A percentile compares a stretch with the other conserved stretches of the same genome.
Evolutionary conservation across 2,329 filamentous ascomycete genomes (phyloP).

Genomic region (Cytospora mali): DNA sequence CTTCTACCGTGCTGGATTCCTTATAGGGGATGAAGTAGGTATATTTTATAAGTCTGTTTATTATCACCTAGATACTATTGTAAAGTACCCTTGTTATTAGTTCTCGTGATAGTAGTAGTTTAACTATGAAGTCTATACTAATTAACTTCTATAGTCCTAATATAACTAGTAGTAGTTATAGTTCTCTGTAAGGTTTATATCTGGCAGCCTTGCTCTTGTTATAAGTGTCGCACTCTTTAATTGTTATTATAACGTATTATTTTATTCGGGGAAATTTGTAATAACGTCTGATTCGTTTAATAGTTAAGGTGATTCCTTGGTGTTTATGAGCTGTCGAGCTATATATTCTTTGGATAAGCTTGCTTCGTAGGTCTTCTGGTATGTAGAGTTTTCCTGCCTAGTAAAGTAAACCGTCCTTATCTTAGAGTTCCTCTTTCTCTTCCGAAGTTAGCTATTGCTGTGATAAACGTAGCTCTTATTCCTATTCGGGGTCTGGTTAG

Average conservation of each 20-base stretch:
- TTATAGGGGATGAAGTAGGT: no score
- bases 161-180: background rate
- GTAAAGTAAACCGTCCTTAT: background rate
- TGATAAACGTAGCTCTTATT: no score
- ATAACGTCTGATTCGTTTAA: background rate
- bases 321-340: background rate
- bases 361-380: background rate
- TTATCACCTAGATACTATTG: no score
- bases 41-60: no score
- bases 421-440: background rate
- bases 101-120: no score
- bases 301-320: constrained; percentile 2
- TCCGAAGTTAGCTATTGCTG: no score
- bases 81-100: no score
- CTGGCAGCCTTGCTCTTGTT: background rate
- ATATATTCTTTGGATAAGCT: constrained; percentile 5
- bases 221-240: background rate
- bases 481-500: no score
- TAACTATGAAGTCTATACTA: no score
- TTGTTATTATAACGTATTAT: no score
- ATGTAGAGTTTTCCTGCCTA: background rate
- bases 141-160: no score
- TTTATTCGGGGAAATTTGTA: background rate
- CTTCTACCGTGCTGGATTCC: background rate
- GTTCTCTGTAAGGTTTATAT: background rate